Conservation (phyloP, 2,329 filamentous ascomycete species). For the Fusarium sp. region DNA sequence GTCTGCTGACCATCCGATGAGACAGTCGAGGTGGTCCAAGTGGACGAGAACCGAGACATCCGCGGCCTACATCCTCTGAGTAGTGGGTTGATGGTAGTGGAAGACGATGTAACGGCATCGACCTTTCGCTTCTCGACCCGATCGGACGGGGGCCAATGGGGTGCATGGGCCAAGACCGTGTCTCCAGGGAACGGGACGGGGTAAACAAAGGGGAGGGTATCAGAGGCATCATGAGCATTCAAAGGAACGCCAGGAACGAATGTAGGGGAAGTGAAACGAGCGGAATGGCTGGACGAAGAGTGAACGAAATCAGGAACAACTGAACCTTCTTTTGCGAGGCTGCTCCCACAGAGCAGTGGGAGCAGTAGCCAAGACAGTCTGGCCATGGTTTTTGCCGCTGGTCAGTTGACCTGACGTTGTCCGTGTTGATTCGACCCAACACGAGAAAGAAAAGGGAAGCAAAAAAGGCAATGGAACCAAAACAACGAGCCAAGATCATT, state of each 20-base stretch:
- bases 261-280: constrained; percentile 22
- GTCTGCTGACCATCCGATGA: background rate
- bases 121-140: background rate
- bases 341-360: constrained; percentile 26
- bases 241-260: constrained; percentile 35
- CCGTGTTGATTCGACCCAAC: constrained; percentile 27
- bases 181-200: background rate
- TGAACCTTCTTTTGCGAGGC: constrained; percentile 42
- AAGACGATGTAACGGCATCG: background rate
- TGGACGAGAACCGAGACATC: background rate
- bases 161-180: background rate
- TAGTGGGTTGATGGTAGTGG: background rate
- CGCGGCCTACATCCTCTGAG: constrained; percentile 3
- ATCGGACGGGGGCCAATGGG: constrained; percentile 5
- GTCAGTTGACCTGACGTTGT: constrained; percentile 16
- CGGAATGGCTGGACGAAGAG: constrained; percentile 34
- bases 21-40: background rate
- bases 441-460: constrained; percentile 8
- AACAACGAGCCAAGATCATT: background rate
- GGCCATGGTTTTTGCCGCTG: constrained; percentile 25
- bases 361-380: constrained; percentile 36
- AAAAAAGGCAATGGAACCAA: background rate
- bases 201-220: background rate
- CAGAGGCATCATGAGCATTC: background rate
- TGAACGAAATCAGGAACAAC: constrained; percentile 36